Evolutionary conservation across 192 early-diverging fungal species (phyloP).

Genomic region (Coemansia sp.): DNA sequence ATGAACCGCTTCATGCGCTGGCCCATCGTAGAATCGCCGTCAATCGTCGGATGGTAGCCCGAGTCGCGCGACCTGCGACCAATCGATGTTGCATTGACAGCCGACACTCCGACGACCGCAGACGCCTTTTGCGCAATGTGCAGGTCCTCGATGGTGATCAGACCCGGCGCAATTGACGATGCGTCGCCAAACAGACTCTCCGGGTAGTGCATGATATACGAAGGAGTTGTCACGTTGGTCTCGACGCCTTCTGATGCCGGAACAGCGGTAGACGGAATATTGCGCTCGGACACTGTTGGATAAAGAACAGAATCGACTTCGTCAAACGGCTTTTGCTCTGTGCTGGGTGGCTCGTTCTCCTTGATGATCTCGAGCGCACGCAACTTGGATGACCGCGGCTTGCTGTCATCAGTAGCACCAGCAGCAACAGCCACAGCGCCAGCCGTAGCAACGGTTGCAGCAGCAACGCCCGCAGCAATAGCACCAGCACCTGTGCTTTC

Average conservation of each 20-base stretch:
- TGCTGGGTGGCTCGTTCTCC: neutral
- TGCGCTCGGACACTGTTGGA: constrained; percentile 5
- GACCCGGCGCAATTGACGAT: constrained; percentile 27
- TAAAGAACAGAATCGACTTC: constrained; percentile 22
- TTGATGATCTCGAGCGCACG: neutral
- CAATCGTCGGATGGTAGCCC: constrained; percentile 17
- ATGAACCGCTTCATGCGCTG: constrained; percentile 51
- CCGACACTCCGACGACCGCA: constrained; percentile 42
- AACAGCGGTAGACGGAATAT: neutral
- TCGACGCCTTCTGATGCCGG: neutral
- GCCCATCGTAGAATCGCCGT: constrained; percentile 28
- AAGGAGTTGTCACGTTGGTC: constrained; percentile 25
- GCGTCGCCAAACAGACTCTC: constrained; percentile 46
- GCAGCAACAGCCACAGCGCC: constrained; percentile 1
- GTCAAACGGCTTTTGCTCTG: constrained; percentile 7
- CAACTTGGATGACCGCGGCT: neutral
- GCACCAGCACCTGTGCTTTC: neutral
- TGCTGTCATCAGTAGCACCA: constrained; percentile 1
- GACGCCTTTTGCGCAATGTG: constrained; percentile 48
- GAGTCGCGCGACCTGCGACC: constrained; percentile 42
- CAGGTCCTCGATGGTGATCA: constrained; percentile 47
- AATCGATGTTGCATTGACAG: constrained; percentile 37
- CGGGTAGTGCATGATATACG: constrained; percentile 51
- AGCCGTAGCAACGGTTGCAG: neutral
- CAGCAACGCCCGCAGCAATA: neutral